phyloP scores from a whole-genome alignment of 495 filamentous ascomycete species.

The Penicillium bovifimosum region DNA sequence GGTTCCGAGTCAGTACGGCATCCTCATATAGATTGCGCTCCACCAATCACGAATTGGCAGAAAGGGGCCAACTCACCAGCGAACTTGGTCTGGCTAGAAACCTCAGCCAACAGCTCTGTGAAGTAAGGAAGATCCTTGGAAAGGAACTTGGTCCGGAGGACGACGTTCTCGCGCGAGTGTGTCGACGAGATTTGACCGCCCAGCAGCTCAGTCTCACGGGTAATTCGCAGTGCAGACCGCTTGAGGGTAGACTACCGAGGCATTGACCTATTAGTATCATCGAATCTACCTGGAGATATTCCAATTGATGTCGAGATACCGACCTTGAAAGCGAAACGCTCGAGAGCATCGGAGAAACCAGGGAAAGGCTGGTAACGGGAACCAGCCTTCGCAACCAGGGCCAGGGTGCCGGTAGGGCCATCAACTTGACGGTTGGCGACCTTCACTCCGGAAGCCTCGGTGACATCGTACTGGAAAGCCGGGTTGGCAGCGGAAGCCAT shows the following conservation, averaged over 20 bases:
- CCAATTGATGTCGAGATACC: conserved; percentile 33
- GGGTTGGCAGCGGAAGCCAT: conserved; percentile 78
- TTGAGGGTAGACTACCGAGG: conserved; percentile 68
- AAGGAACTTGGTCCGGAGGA: conserved; percentile 90
- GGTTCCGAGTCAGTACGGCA: conserved; percentile 12
- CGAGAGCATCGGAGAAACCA: conserved; percentile 81
- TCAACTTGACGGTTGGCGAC: conserved; percentile 80
- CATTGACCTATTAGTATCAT: conserved; percentile 8
- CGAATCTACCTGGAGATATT: background rate
- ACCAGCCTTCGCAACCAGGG: conserved; percentile 86
- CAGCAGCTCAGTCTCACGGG: conserved; percentile 88
- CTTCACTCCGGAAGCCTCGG: conserved; percentile 82
- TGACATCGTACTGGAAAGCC: conserved; percentile 80
- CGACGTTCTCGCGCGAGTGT: conserved; percentile 87
- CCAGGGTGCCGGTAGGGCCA: conserved; percentile 83
- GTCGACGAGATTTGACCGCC: conserved; percentile 78
- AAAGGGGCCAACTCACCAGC: conserved; percentile 51
- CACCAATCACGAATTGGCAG: background rate
- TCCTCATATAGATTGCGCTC: background rate
- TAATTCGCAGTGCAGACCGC: conserved; percentile 84
- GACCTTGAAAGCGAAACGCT: conserved; percentile 96
- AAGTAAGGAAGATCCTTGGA: conserved; percentile 96
- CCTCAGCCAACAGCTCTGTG: conserved; percentile 88
- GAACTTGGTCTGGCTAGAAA: conserved; percentile 81
- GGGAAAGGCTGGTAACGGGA: conserved; percentile 85